Conservation (phyloP, 139 green algal genomes). For the Gonium pectorale region DNA sequence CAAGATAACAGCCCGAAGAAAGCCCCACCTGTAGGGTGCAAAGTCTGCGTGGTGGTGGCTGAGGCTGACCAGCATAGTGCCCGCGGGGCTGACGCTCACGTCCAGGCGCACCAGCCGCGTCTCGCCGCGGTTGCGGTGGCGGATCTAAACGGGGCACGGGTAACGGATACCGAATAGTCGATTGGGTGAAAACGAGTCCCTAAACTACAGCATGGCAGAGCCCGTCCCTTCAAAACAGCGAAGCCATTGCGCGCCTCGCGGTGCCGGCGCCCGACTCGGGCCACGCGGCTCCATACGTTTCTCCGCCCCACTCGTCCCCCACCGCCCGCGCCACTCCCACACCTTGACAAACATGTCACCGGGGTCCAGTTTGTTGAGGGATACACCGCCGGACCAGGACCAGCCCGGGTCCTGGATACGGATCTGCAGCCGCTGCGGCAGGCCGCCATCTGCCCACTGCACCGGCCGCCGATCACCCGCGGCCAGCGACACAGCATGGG, state of each 20-base stretch:
- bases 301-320: too few relatives aligned
- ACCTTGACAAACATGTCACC: constrained; percentile 82
- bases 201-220: too few relatives aligned
- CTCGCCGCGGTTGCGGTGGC: constrained; percentile 68
- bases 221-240: too few relatives aligned
- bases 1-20: too few relatives aligned
- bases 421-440: constrained; percentile 74
- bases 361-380: constrained; percentile 62
- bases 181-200: too few relatives aligned
- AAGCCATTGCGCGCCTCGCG: too few relatives aligned
- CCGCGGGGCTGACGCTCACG: constrained; percentile 44
- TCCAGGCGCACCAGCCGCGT: constrained; percentile 81
- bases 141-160: too few relatives aligned
- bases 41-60: constrained; percentile 67
- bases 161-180: too few relatives aligned
- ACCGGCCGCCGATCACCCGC: constrained; percentile 60
- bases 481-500: constrained; percentile 30
- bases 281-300: too few relatives aligned
- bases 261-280: too few relatives aligned
- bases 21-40: constrained; percentile 41
- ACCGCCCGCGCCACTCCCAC: too few relatives aligned
- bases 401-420: constrained; percentile 82
- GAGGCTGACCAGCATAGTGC: constrained; percentile 59
- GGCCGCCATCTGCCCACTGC: constrained; percentile 71
- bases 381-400: constrained; percentile 84